Evolutionary conservation across 805 yeast species (phyloP).

Genomic region (Sugiyamaella chiloensis): DNA sequence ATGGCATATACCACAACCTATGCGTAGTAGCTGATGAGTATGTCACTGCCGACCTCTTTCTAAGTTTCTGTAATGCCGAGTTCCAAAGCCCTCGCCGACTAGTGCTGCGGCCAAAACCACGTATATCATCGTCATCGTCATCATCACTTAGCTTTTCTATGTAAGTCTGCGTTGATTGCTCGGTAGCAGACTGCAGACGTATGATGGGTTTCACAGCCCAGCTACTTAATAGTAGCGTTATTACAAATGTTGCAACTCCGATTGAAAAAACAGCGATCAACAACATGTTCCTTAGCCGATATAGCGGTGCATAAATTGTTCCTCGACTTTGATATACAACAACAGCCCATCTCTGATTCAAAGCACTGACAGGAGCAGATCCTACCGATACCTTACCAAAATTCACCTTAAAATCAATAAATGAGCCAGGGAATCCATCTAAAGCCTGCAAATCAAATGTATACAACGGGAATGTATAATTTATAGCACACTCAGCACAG

Average conservation of each 20-base stretch:
- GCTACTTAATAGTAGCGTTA: conserved; percentile 69
- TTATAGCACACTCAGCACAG: conserved; percentile 22
- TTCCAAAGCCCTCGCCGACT: background rate
- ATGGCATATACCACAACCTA: background rate
- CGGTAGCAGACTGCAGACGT: conserved; percentile 78
- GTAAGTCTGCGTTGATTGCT: conserved; percentile 31
- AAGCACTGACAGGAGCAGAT: conserved; percentile 45
- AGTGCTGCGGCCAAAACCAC: background rate
- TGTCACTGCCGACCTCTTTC: background rate
- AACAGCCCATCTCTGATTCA: conserved; percentile 61
- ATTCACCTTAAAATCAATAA: conserved; percentile 31
- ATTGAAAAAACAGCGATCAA: conserved; percentile 62
- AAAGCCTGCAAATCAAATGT: conserved; percentile 11
- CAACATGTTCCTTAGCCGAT: conserved; percentile 61
- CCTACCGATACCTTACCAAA: conserved; percentile 50
- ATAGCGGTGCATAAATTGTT: conserved; percentile 61
- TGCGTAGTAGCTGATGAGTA: background rate
- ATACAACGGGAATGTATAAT: conserved; percentile 16
- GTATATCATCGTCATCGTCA: background rate
- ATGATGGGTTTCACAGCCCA: conserved; percentile 83
- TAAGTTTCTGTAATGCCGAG: background rate
- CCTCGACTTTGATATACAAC: conserved; percentile 60
- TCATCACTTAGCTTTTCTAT: background rate
- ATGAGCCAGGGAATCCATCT: conserved; percentile 40
- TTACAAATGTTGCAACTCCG: conserved; percentile 71